Evolutionary conservation across 2,329 filamentous ascomycete species (phyloP).

Genomic region (Calonectria multiphialidica): DNA sequence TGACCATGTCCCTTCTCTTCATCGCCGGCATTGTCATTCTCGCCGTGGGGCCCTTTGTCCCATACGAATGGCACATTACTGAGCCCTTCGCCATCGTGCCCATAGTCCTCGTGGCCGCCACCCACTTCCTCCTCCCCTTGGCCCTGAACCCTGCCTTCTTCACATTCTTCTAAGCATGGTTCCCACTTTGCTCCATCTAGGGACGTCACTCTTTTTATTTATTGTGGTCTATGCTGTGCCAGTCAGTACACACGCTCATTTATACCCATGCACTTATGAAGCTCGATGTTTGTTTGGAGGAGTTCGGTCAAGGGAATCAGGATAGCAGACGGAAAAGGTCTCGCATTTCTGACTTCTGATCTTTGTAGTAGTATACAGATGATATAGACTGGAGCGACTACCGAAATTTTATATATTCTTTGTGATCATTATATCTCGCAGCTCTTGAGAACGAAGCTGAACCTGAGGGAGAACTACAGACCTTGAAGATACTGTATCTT

Average conservation of each 20-base stretch:
- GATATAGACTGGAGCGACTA: slow-evolving; percentile 7
- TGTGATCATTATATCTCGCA: neutral
- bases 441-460: too few relatives aligned
- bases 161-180: slow-evolving; percentile 64
- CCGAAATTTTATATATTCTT: neutral
- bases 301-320: neutral
- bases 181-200: neutral
- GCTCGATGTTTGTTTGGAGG: neutral
- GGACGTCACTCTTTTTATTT: neutral
- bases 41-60: slow-evolving; percentile 73
- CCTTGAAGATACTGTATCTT: too few relatives aligned
- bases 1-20: slow-evolving; percentile 70
- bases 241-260: neutral
- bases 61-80: slow-evolving; percentile 73
- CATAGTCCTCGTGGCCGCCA: slow-evolving; percentile 77
- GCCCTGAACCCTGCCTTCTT: slow-evolving; percentile 84
- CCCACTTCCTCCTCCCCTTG: slow-evolving; percentile 78
- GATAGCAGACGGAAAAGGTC: slow-evolving; percentile 2
- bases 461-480: too few relatives aligned
- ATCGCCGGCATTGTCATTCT: slow-evolving; percentile 74
- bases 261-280: slow-evolving; percentile 6
- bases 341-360: neutral
- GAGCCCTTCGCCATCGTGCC: slow-evolving; percentile 83
- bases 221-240: slow-evolving; percentile 7
- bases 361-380: neutral